Evolutionary conservation across 2,329 filamentous ascomycete species (phyloP), one percentile per base, ranked within the genome.

Genomic region (Botrytis medusae): DNA sequence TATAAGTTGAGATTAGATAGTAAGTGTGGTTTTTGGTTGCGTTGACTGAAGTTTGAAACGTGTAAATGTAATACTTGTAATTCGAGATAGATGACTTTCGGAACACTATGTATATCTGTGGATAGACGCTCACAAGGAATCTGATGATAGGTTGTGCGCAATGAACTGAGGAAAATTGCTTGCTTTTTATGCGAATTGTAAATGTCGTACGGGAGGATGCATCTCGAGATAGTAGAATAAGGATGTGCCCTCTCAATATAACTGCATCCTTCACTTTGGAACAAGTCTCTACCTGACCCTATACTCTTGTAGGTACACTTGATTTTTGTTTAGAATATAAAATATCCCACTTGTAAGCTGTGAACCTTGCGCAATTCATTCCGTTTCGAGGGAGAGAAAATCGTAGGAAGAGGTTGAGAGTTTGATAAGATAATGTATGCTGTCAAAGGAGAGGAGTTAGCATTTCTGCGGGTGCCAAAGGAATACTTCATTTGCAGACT

Each of bases 401-500:
- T 12, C 4, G 57, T 37, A 37, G 20, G 10, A 25, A 60, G 57
- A 34, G 4, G 12, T 37, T 7, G 57, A 25, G 32, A 34, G 25
- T 34, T 29, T 14, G 7, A 9, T 57, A 9, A 29, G 14, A 32
- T 18, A 18, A 9, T 29, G 6, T 5, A 3, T 57, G 14, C n/a
- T 57, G 14, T 29, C 29, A 14, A 51, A 51, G 48, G 25, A 54
- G 18, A 60, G 20, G 22, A 25, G 37, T 61, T 32, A 37, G 22
- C 32, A 61, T 61, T 7, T 37, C 4, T 37, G 16, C 5, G 4
- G n/a, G 16, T 57, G 1, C 1, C 9, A 8, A 54, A 18, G 2
- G 7, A 34, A 7, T 16, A 1, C n/a, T 40, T 0, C 6, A n/a
- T n/a, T 14, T 16, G 12, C 10, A 16, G 32, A 1, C 3, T n/a